Base-by-base conservation (phyloP, 2,329 filamentous ascomycete species). In the Aspergillus candidus region DNA sequence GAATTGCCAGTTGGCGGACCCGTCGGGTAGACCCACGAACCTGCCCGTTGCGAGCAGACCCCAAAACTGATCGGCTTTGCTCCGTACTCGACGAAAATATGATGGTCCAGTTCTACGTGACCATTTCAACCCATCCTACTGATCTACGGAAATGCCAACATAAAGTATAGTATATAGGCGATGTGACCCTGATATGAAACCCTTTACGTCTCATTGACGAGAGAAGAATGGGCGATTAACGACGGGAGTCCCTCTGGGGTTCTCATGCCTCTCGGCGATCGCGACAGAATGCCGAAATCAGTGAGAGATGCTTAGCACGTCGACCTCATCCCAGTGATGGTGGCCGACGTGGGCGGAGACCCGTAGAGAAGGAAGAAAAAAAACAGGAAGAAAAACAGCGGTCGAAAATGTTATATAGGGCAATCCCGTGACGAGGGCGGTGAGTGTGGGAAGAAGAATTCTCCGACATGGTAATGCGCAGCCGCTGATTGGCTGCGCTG, bases 101-200 rank as follows among this genome's bases (percentile, higher is more conserved):
- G 6, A 27, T 27, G 22, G 10, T 3, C 22, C 22, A 27, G 7
- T 27, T 27, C 22, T 27, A 27, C 22, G 3, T 27, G 22, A 10
- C 10, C 22, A 27, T 27, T 1, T 27, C 3, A 27, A 10, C 22
- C 22, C 22, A 27, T 27, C 22, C 22, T 7, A 27, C 7, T 8
- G 2, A 27, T 10, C 22, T 27, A 27, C 22, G 22, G 3, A 27
- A 27, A 10, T 27, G 22, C 12, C 27, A 22, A 17, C 15, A 12
- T 27, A 30, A 32, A 17, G n/a, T n/a, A n/a, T n/a, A 22, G 33
- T 38, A 34, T 30, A 38, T 22, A 31, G 35, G 29, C 14, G 35
- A 67, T 71, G 66, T 71, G 63, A 65, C 69, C 69, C 69, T 72
- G 69, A 71, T 70, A 72, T 72, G 70, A 72, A 72, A 72, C 70